Evolutionary conservation across 257 asterid species (phyloP), one percentile per base, ranked within the genome.

Genomic region (Eustoma russellianum): DNA sequence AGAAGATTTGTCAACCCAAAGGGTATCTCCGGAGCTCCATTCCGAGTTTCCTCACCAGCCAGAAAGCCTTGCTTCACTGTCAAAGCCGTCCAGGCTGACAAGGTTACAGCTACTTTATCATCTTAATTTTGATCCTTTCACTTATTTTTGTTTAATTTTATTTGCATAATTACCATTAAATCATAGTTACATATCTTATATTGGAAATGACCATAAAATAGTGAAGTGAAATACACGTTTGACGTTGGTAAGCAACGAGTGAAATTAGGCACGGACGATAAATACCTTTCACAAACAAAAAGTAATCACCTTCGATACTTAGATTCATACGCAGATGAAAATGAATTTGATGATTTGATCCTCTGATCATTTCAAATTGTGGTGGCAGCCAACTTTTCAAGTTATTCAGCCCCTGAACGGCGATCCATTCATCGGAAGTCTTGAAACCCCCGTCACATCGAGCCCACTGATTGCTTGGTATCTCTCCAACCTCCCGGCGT

Each of bases 381-480:
- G 43, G 12, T 38, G n/a, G 79, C 90, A 92, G 99, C 95, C 99
- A 0, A 88, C 95, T 5, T 92, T 56, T 81, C 99, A 92, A 85
- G 99, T 88, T 41, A 46, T 90, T 53, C 93, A 86, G 65, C 98
- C 98, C 10, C 66, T 90, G 61, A 90, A 90, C 30, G 98, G 97
- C 3, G 99, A 92, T 47, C 99, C 99, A 1, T 92, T 92, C 81
- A 88, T 92, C 16, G 99, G 99, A 50, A 85, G 95, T 54, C 84
- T 92, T 0, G 99, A 92, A 55, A 92, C 99, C 9, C 99, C 99
- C 0, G 76, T 92, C 16, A 92, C 99, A 13, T 88, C 99, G 12
- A 92, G 99, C 56, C 99, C 99, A 12, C 54, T 92, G 66, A 77
- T 92, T 13, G 99, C 97, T 0, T 91, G 96, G 98, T 91, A 73